Percentiles rank a stretch among this genome's conserved stretches.
Conservation (phyloP, 176 grass and related monocot genomes). For the Oryza meyeriana region DNA sequence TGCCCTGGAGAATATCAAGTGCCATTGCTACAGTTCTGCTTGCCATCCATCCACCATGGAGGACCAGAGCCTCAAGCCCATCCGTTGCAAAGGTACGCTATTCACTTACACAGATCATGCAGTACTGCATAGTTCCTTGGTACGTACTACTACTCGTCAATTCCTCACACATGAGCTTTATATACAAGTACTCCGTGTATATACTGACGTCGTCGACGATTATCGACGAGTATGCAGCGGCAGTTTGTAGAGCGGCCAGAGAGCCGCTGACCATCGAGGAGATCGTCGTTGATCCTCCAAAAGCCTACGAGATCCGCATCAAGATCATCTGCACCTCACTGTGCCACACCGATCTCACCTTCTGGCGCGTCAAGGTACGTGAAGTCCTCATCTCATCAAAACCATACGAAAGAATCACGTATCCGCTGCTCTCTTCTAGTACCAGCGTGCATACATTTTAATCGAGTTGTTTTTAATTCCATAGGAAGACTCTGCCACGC, state of each 20-base stretch:
- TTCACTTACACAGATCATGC: neutral
- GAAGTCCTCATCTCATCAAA: too few species aligned
- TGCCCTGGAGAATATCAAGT: neutral
- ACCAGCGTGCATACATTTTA: neutral
- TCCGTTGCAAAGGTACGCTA: slow-evolving; percentile 66
- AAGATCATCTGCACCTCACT: slow-evolving; percentile 69
- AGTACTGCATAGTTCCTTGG: neutral
- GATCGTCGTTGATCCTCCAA: slow-evolving; percentile 70
- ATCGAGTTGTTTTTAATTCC: neutral
- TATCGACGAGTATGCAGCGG: slow-evolving; percentile 35
- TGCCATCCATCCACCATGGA: slow-evolving; percentile 25
- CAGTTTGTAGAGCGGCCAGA: slow-evolving; percentile 56
- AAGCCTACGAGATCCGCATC: slow-evolving; percentile 58
- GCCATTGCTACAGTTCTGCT: neutral
- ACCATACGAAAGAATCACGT: neutral
- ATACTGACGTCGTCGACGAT: neutral
- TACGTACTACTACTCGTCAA: neutral
- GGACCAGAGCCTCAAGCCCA: slow-evolving; percentile 27
- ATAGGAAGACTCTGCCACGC: neutral
- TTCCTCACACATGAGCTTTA: neutral
- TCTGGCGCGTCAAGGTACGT: slow-evolving; percentile 55
- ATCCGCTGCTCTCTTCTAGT: neutral
- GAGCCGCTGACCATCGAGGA: slow-evolving; percentile 69
- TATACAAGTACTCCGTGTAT: neutral
- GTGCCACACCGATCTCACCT: slow-evolving; percentile 63